Percentiles rank a stretch among this genome's conserved stretches.
phyloP scores from a whole-genome alignment of 2,329 filamentous ascomycete genomes.

The Nemania diffusa region DNA sequence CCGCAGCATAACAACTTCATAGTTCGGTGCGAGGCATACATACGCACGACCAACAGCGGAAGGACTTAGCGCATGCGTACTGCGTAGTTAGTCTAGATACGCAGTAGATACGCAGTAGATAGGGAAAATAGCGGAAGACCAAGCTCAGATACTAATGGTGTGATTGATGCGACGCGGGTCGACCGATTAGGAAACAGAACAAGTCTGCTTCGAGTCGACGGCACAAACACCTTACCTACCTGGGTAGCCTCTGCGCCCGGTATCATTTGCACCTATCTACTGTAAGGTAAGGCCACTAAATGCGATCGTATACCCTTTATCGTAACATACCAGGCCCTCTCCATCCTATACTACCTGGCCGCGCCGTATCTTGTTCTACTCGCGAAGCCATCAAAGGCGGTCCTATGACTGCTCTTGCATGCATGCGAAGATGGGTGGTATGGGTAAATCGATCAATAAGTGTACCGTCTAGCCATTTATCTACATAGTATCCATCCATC shows the following conservation, averaged over 20 bases:
- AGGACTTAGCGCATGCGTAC: not conserved
- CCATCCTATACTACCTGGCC: slow-evolving; percentile 5
- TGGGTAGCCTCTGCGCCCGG: not conserved
- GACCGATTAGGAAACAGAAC: slow-evolving; percentile 28
- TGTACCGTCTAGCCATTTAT: not conserved
- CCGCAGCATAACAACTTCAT: slow-evolving; percentile 6
- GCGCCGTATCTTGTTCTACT: slow-evolving; percentile 1
- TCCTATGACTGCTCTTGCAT: slow-evolving; percentile 34
- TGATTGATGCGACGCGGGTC: slow-evolving; percentile 28
- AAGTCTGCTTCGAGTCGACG: slow-evolving; percentile 27
- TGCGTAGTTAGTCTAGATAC: not conserved
- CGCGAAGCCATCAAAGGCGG: not conserved
- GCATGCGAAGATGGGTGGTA: slow-evolving; percentile 23
- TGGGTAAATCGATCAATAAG: slow-evolving; percentile 20
- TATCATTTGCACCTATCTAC: slow-evolving; percentile 9
- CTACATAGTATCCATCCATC: not conserved
- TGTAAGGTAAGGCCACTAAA: slow-evolving; percentile 1
- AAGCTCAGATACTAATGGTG: slow-evolving; percentile 3
- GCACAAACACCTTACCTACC: slow-evolving; percentile 5
- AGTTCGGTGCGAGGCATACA: not conserved
- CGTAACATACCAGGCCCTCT: not conserved
- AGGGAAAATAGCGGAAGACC: not conserved
- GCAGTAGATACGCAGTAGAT: no score
- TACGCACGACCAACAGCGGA: not conserved
- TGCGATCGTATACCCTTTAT: slow-evolving; percentile 18